phyloP scores from a whole-genome alignment of 495 filamentous ascomycete genomes.

The Penicillium mononematosum region DNA sequence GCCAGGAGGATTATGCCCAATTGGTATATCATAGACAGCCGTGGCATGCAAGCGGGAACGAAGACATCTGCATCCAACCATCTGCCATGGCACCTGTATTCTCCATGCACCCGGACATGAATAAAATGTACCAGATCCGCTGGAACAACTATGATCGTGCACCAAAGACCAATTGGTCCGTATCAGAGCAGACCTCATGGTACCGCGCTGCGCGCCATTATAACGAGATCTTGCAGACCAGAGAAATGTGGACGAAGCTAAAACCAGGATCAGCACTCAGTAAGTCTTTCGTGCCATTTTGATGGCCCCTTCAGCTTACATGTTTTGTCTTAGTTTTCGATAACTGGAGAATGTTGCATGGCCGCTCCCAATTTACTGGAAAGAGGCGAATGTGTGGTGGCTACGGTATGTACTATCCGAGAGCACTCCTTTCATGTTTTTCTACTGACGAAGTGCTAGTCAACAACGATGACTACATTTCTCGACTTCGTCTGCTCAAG shows the following conservation, averaged over 20 bases:
- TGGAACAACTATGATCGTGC: slow-evolving; percentile 94
- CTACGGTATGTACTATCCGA: slow-evolving; percentile 62
- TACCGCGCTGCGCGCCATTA: slow-evolving; percentile 72
- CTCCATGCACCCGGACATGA: slow-evolving; percentile 38
- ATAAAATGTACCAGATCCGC: slow-evolving; percentile 61
- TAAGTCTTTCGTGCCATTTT: slow-evolving; percentile 39
- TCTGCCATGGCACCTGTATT: slow-evolving; percentile 62
- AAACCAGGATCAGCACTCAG: slow-evolving; percentile 74
- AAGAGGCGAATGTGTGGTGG: slow-evolving; percentile 84
- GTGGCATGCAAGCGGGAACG: slow-evolving; percentile 81
- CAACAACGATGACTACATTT: slow-evolving; percentile 83
- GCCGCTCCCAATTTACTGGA: slow-evolving; percentile 75
- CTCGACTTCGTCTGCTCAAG: slow-evolving; percentile 70
- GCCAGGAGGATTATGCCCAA: slow-evolving; percentile 48
- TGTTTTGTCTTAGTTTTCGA: slow-evolving; percentile 66
- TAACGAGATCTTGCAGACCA: slow-evolving; percentile 55
- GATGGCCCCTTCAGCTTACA: slow-evolving; percentile 2
- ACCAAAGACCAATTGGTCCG: slow-evolving; percentile 43
- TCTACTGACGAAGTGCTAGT: slow-evolving; percentile 49
- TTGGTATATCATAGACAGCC: slow-evolving; percentile 56
- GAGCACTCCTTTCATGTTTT: neutral
- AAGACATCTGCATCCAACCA: slow-evolving; percentile 74
- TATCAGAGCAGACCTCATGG: slow-evolving; percentile 54
- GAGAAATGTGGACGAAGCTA: slow-evolving; percentile 73
- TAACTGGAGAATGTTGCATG: slow-evolving; percentile 93